Evolutionary conservation across 345 rosid species (phyloP), one percentile per base, ranked within the genome.

Genomic region (Dimocarpus longan): DNA sequence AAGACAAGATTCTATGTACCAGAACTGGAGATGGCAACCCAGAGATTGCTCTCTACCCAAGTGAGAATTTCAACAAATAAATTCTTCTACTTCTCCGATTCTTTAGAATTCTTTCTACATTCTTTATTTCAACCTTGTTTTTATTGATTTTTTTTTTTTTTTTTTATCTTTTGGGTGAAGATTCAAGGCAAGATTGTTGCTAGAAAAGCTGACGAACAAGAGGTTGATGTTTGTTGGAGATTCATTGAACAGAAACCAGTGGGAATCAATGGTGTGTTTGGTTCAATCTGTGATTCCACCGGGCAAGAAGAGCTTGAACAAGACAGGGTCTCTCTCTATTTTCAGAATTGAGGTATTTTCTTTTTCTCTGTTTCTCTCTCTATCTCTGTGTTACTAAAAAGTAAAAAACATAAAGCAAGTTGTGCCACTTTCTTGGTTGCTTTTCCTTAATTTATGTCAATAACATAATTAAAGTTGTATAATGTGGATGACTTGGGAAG

Each of bases 241-340:
- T 84, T 97, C 99, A 10, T 62, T 97, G 76, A 97, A 97, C 80
- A 84, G 99, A 67, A 97, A 97, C 66, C 99, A 96, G 69, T 96
- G 99, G 99, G 99, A 94, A 85, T 96, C 99, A 64, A 90, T 97
- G 99, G 72, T 94, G 80, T 97, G 99, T 82, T 82, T 97, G 88
- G 93, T 86, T 86, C 95, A 97, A 84, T 93, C 99, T 40, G 93
- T 78, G 44, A n/a, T 85, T 81, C 92, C 97, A 54, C 78, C 82
- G 19, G 90, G 91, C 46, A 84, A 85, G 67, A 96, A 96, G 70
- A 91, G 89, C 88, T 83, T 90, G 85, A 89, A 81, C 88, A 89
- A 78, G 76, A 66, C 86, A 57, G 93, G 93, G 19, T 91, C 97
- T 42, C 89, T 91, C 37, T 80, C 92, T 56, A 68, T 92, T 46